Base-by-base conservation (phyloP, 2,329 filamentous ascomycete genomes). In the Venturia effusa region DNA sequence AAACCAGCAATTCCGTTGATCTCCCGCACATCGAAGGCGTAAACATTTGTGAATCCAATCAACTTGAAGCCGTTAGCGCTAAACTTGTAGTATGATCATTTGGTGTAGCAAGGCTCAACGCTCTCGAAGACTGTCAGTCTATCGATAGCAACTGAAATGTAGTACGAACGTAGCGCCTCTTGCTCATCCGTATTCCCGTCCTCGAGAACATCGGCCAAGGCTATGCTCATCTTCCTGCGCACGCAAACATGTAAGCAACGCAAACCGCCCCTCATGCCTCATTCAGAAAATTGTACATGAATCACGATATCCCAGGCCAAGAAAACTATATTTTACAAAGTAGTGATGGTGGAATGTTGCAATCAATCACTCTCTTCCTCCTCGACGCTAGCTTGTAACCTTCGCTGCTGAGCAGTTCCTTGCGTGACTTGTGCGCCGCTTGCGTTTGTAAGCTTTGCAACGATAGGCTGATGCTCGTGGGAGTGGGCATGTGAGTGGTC, bases 401-500 rank as follows among this genome's bases (percentile, higher is more conserved):
- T 60, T 17, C 59, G 59, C 40, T 43, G 34, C 37, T 60, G 59
- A 37, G 37, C 59, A 24, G 59, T 60, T 41, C 59, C 59, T 40
- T 40, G 40, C 43, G n/a, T 43, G 34, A 37, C n/a, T 27, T 60
- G 37, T 39, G 59, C 59, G 37, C 59, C 59, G n/a, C 27, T 39
- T 17, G 59, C 43, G 24, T 40, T 40, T 5, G 59, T 60, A 24
- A 30, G 51, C 15, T 57, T 57, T 6, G n/a, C 51, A 17, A 11
- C 30, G 27, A 57, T 34, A 4, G 51, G 13, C 41, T 45, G 34
- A 27, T 62, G 60, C 22, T 63, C 34, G 40, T 59, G 59, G 2
- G 27, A 43, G 15, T 63, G 59, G 15, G 54, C 30, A 30, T 59
- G 45, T 17, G 64, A 64, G 71, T 74, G 19, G 72, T 66, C 48